Percentiles rank a stretch among this genome's conserved stretches.
These are phyloP conservation scores for Kwoniella pini DNA, from an alignment of 768 basidiomycete genomes.

Conservation along the genomic window DNA sequence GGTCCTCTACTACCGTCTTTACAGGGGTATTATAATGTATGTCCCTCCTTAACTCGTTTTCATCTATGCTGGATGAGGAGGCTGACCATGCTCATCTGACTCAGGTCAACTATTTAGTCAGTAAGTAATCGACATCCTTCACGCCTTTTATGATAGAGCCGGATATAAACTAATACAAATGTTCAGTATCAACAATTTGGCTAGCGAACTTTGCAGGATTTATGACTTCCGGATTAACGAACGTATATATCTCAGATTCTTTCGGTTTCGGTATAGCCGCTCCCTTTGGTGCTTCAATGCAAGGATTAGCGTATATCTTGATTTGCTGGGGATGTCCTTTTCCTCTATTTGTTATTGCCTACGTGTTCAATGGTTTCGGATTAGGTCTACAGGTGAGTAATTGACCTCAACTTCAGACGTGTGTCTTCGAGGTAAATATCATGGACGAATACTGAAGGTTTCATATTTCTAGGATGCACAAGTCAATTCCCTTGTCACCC, in stretches of 20 bases:
- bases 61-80: not conserved
- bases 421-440: not conserved
- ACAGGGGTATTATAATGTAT: constrained; percentile 62
- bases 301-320: constrained; percentile 50
- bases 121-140: too few relatives aligned
- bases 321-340: constrained; percentile 59
- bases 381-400: constrained; percentile 59
- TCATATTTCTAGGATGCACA: constrained; percentile 57
- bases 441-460: not conserved
- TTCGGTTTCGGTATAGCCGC: constrained; percentile 52
- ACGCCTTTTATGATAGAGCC: too few relatives aligned
- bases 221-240: constrained; percentile 59
- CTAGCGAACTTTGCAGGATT: constrained; percentile 59
- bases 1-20: constrained; percentile 75
- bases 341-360: constrained; percentile 58
- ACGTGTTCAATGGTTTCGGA: constrained; percentile 58
- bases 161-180: too few relatives aligned
- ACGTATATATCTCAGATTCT: constrained; percentile 57
- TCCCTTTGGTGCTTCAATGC: constrained; percentile 31
- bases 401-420: not conserved
- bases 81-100: not conserved
- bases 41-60: not conserved
- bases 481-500: constrained; percentile 59
- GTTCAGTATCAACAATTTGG: constrained; percentile 64
- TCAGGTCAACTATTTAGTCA: constrained; percentile 42